Conservation (phyloP, 495 filamentous ascomycete species). For the Letharia lupina region DNA sequence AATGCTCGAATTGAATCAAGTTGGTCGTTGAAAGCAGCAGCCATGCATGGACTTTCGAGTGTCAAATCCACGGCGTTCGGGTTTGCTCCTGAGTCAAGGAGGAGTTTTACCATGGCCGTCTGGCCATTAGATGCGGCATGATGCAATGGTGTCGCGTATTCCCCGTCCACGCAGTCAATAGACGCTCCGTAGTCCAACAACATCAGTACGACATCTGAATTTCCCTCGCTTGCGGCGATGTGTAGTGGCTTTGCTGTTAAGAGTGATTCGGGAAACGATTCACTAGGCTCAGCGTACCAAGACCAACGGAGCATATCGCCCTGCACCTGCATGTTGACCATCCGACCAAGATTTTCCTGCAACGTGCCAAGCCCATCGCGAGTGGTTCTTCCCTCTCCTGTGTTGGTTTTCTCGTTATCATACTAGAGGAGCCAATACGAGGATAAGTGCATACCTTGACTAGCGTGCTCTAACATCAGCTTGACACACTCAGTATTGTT, state of each 20-base stretch:
- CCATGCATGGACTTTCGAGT: not conserved
- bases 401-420: not conserved
- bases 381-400: not conserved
- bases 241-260: conserved; percentile 13
- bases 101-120: not conserved
- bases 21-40: not conserved
- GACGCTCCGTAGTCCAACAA: conserved; percentile 22
- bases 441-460: not conserved
- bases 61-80: not conserved
- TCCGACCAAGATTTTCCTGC: not conserved
- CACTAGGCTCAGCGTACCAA: not conserved
- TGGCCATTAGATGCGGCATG: not conserved
- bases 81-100: conserved; percentile 7
- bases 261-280: not conserved
- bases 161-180: conserved; percentile 4
- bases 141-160: conserved; percentile 19
- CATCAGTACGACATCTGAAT: conserved; percentile 10
- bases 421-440: no score
- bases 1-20: not conserved
- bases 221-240: conserved; percentile 14
- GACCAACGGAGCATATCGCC: not conserved
- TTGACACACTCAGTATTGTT: not conserved
- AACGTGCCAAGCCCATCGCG: not conserved
- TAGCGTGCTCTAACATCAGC: not conserved
- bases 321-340: not conserved